Conservation (phyloP, 768 basidiomycete genomes). For the Pisolithus tinctorius region DNA sequence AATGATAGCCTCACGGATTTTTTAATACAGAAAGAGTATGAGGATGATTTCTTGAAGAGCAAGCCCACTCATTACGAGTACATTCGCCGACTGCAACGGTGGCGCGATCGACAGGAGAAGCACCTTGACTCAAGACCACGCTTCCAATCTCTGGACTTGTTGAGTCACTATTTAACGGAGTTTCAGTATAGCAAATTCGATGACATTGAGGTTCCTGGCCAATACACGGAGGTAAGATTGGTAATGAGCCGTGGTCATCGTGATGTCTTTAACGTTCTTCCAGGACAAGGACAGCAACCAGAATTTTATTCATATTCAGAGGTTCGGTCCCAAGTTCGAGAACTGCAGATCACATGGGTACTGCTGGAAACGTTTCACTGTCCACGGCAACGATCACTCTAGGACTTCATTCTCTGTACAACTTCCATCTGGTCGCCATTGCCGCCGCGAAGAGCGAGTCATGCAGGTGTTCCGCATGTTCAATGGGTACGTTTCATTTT, state of each 20-base stretch:
- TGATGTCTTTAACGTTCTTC: conserved; percentile 6
- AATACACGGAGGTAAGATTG: conserved; percentile 84
- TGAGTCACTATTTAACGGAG: conserved; percentile 91
- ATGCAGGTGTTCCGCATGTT: conserved; percentile 92
- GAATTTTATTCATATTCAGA: conserved; percentile 83
- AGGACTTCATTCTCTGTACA: conserved; percentile 87
- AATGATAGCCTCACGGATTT: not conserved
- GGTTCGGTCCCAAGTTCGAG: conserved; percentile 87
- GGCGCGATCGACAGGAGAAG: conserved; percentile 88
- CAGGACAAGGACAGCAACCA: conserved; percentile 94
- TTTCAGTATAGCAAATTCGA: conserved; percentile 98
- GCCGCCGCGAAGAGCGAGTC: conserved; percentile 87
- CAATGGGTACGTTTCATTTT: conserved; percentile 57
- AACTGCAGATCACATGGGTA: conserved; percentile 80
- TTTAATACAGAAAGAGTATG: conserved; percentile 67
- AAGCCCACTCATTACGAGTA: conserved; percentile 83
- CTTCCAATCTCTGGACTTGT: conserved; percentile 74
- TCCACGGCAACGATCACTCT: conserved; percentile 90
- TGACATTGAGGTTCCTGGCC: conserved; percentile 97
- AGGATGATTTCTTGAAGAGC: conserved; percentile 80
- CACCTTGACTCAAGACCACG: conserved; percentile 78
- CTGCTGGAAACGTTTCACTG: conserved; percentile 84
- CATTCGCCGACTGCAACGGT: conserved; percentile 81
- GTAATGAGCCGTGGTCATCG: not conserved
- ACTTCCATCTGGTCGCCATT: conserved; percentile 75